phyloP scores from a whole-genome alignment of 306 rosid species.

The Ziziphus jujuba region DNA sequence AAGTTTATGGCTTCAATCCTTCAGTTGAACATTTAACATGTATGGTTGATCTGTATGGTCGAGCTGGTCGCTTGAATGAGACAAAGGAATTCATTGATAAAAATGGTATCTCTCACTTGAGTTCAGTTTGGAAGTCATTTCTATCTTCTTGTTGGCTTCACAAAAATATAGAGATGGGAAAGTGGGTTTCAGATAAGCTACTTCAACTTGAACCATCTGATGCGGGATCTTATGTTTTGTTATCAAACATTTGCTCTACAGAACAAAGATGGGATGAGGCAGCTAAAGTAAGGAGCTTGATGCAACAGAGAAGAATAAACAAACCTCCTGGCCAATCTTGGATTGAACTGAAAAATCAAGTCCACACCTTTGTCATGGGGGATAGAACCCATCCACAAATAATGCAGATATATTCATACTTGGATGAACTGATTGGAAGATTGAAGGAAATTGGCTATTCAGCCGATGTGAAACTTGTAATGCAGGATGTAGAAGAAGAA shows the following conservation, averaged over 20 bases:
- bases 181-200: constrained; percentile 59
- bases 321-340: constrained; percentile 86
- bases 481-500: constrained; percentile 83
- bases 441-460: constrained; percentile 76
- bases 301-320: constrained; percentile 66
- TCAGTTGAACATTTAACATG: constrained; percentile 71
- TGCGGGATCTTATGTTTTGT: constrained; percentile 61
- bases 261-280: constrained; percentile 72
- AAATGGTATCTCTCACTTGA: constrained; percentile 55
- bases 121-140: constrained; percentile 71
- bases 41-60: constrained; percentile 92
- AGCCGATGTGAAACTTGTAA: constrained; percentile 43
- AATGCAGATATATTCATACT: constrained; percentile 48
- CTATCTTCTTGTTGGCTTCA: constrained; percentile 74
- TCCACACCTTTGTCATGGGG: constrained; percentile 58
- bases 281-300: constrained; percentile 56
- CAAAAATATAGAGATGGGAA: constrained; percentile 67
- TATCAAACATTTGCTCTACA: constrained; percentile 66
- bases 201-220: constrained; percentile 63
- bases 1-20: constrained; percentile 55
- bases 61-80: constrained; percentile 71
- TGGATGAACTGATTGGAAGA: constrained; percentile 56
- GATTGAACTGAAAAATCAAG: constrained; percentile 68
- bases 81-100: constrained; percentile 56
- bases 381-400: constrained; percentile 59